These are phyloP conservation scores for Emericellopsis terricola DNA, from an alignment of 495 filamentous ascomycete genomes.

Conservation along the genomic window DNA sequence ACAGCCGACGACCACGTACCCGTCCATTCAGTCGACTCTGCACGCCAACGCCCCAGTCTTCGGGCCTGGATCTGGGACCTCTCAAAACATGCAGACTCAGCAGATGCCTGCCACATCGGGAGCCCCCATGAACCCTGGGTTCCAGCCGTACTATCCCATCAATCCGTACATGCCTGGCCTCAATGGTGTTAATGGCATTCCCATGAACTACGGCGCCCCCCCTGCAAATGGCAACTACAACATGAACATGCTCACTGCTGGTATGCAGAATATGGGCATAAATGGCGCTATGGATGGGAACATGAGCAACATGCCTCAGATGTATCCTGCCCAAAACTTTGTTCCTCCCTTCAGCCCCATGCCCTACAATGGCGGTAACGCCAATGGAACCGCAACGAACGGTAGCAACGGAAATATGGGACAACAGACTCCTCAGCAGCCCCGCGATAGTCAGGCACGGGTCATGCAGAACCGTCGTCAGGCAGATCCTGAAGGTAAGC, in stretches of 20 bases:
- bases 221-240: conserved; percentile 16
- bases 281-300: conserved; percentile 13
- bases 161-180: too few species aligned
- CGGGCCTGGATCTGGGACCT: conserved; percentile 24
- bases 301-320: too few species aligned
- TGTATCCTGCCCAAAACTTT: conserved; percentile 34
- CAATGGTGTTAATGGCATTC: too few species aligned
- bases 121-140: too few species aligned
- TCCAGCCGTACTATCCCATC: conserved; percentile 14
- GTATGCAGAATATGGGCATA: conserved; percentile 40
- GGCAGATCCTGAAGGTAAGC: conserved; percentile 42
- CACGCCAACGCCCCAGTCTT: conserved; percentile 66
- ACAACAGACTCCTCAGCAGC: too few species aligned
- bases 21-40: conserved; percentile 46
- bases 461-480: conserved; percentile 50
- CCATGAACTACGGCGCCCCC: conserved; percentile 1
- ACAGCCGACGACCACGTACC: conserved; percentile 20
- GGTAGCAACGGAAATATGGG: too few species aligned
- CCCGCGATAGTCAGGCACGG: conserved; percentile 48
- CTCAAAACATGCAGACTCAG: conserved; percentile 5
- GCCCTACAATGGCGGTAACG: conserved; percentile 26
- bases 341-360: conserved; percentile 14
- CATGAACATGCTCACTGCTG: conserved; percentile 38
- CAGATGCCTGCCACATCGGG: neutral
- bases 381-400: too few species aligned